A percentile compares a stretch with the other conserved stretches of the same genome.
These are phyloP conservation scores for Suhomyces bribrorum DNA, from an alignment of 1,139 yeast species.

Conservation along the genomic window DNA sequence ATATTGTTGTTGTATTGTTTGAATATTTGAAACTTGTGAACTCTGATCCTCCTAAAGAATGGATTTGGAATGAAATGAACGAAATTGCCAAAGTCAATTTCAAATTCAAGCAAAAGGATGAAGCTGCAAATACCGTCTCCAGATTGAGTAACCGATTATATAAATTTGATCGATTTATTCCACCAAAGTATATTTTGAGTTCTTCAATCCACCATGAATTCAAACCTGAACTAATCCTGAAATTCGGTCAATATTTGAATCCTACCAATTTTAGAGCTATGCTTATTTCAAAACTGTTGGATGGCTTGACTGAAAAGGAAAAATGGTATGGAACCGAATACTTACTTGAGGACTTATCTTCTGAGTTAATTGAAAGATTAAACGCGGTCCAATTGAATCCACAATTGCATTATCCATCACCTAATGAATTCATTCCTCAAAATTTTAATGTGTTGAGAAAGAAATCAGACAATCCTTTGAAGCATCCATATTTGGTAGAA, in stretches of 20 bases:
- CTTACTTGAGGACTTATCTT: constrained; percentile 46
- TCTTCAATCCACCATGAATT: constrained; percentile 60
- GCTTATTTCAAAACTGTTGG: constrained; percentile 53
- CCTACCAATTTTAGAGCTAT: constrained; percentile 63
- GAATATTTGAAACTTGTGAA: constrained; percentile 67
- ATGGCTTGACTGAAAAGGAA: constrained; percentile 50
- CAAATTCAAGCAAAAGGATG: constrained; percentile 66
- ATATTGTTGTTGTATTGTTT: constrained; percentile 59
- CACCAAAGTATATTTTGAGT: constrained; percentile 62
- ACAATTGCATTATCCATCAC: constrained; percentile 60
- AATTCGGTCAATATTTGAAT: constrained; percentile 52
- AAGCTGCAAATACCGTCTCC: constrained; percentile 63
- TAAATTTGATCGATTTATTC: constrained; percentile 49
- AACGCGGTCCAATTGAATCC: constrained; percentile 34
- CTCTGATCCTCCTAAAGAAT: constrained; percentile 54
- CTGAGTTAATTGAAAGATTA: constrained; percentile 37
- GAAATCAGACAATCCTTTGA: constrained; percentile 33
- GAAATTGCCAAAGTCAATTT: constrained; percentile 53
- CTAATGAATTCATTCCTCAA: constrained; percentile 79
- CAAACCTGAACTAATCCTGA: constrained; percentile 53
- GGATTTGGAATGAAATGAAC: constrained; percentile 54
- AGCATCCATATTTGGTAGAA: constrained; percentile 40
- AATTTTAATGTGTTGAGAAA: constrained; percentile 61
- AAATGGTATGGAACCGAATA: constrained; percentile 93
- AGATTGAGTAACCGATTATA: constrained; percentile 47